Base-by-base conservation (phyloP, 2,329 filamentous ascomycete species). In the Blastomyces parvus region DNA sequence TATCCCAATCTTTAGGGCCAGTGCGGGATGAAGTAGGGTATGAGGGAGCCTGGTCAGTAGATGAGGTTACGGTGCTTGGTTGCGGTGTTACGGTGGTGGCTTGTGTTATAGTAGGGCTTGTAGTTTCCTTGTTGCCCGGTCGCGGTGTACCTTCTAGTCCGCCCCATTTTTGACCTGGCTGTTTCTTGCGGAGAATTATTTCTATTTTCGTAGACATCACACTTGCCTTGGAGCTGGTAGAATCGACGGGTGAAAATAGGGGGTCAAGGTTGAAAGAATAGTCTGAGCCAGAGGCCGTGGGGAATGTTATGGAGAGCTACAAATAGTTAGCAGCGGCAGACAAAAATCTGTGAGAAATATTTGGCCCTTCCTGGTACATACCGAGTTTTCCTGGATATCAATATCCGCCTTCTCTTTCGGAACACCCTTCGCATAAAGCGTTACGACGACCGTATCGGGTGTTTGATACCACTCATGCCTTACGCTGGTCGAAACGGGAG, bases 1-100 rank as follows among this genome's bases (percentile, higher is more conserved):
- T 89, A 73, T 99, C 94, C 94, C 94, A 99, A 76, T 99, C 84
- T 77, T 96, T 96, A 2, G 89, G 85, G 0, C 92, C 93, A 0
- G 78, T 82, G 66, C 86, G 88, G 14, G 93, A 94, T 0, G 92
- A 97, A 0, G 91, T 93, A 0, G 94, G 93, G 73, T 97, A 97
- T 0, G 81, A 77, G 0, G 88, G 89, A 0, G 74, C 78, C 38
- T 76, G 69, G n/a, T 69, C 55, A 13, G 69, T 40, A 30, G 71
- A 36, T 22, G 30, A 17, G n/a, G 30, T 33, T 55, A 36, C 8
- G 27, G 30, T 36, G 52, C 30, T 61, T 14, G 66, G 62, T 30
- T 61, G 40, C 48, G 64, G 38, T 44, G 62, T 36, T 46, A 67
- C 40, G n/a, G 66, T 48, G 6, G 69, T 57, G 0, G 68, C 19